Base-by-base conservation (phyloP, 331 rosid genomes). In the Telfairia occidentalis region DNA sequence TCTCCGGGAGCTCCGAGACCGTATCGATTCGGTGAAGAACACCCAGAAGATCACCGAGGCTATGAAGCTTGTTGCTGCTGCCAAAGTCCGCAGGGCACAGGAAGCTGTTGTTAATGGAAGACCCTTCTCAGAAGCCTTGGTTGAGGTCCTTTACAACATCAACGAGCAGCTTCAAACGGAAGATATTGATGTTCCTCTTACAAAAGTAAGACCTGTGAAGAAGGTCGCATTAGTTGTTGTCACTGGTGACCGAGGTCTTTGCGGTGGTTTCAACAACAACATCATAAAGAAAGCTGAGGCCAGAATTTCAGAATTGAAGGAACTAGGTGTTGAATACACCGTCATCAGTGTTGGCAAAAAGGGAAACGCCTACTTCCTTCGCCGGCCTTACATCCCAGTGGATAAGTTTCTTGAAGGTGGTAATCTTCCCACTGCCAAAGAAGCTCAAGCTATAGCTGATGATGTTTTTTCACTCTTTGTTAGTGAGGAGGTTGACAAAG, bases 31-130 rank as follows among this genome's bases (percentile, higher is more conserved):
- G 0, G 97, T 92, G 0, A 89, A 84, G 73, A 92, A 85, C 84
- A 92, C 97, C 32, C 96, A 92, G 90, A 92, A 92, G 82, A 92
- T 92, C 80, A 92, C 97, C 0, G 97, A 92, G 84, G 97, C 97
- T 63, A 92, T 89, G 96, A 92, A 92, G 87, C 97, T 92, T 53
- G 97, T 92, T 11, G 96, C 97, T 1, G 96, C 97, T 11, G 97
- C 97, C 2, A 89, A 89, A 81, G 97, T 92, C 77, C 86, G 97
- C 40, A 84, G 97, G 63, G 97, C 97, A 32, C 96, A 92, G 81
- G 97, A 92, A 82, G 97, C 97, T 53, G 96, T 92, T 16, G 97
- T 88, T 2, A 92, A 88, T 76, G 97, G 88, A 11, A 84, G 97
- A 67, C 97, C 97, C 29, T 92, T 92, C 72, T 92, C 94, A 9